Percentiles rank a stretch among this genome's conserved stretches.
Conservation (phyloP, 345 rosid genomes). For the Cochlearia excelsa region DNA sequence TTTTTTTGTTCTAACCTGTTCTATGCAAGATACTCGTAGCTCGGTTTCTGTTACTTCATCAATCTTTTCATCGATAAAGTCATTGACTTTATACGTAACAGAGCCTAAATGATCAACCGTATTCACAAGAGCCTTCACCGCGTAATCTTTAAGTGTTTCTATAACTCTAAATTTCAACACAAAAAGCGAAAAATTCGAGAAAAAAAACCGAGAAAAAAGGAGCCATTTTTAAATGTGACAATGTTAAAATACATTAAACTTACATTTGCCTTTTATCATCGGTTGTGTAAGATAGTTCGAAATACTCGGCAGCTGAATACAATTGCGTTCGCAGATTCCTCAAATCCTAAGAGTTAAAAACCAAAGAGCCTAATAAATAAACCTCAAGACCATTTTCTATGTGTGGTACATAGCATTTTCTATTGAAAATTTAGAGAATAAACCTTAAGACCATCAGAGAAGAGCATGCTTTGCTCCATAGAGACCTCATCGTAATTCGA, state of each 20-base stretch:
- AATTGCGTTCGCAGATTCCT: conserved; percentile 76
- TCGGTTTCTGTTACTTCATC: conserved; percentile 79
- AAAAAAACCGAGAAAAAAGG: neutral
- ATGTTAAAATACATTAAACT: conserved; percentile 24
- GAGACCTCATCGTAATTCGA: conserved; percentile 71
- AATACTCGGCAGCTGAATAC: conserved; percentile 95
- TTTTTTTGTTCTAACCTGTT: conserved; percentile 52
- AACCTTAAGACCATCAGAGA: conserved; percentile 90
- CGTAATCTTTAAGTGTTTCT: conserved; percentile 87
- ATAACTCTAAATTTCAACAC: conserved; percentile 58
- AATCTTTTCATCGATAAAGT: conserved; percentile 79
- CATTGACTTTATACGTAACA: conserved; percentile 80
- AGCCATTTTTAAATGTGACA: neutral
- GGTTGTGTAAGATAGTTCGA: conserved; percentile 72
- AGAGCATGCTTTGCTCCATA: conserved; percentile 82
- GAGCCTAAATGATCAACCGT: conserved; percentile 97
- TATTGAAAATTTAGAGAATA: neutral
- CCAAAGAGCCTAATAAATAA: neutral
- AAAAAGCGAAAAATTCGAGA: neutral
- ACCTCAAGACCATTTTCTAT: neutral
- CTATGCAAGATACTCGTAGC: conserved; percentile 71
- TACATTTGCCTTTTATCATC: conserved; percentile 86
- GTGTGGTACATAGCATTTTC: too few relatives aligned
- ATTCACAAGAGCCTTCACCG: conserved; percentile 84
- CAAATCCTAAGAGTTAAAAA: conserved; percentile 55